A percentile compares a stretch with the other conserved stretches of the same genome.
Evolutionary conservation across 2,329 filamentous ascomycete species (phyloP).

Genomic region (Xylariaceae sp.): DNA sequence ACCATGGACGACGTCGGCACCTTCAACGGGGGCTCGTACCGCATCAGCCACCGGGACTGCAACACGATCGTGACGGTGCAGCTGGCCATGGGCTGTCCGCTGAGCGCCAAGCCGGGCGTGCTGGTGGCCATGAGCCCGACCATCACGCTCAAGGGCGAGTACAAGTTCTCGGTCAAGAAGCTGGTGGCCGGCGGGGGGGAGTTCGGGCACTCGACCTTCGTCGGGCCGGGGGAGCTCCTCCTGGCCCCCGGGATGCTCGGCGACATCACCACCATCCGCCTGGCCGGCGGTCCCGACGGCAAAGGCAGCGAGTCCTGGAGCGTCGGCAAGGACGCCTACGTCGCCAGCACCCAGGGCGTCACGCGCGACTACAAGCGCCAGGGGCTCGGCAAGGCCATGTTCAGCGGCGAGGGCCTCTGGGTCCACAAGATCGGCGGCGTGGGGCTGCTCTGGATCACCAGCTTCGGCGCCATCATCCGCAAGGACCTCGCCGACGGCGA

Average conservation of each 20-base stretch:
- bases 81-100: slow-evolving; percentile 78
- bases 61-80: slow-evolving; percentile 88
- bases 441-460: slow-evolving; percentile 82
- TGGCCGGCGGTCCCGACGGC: no score
- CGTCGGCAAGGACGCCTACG: slow-evolving; percentile 77
- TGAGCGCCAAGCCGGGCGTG: slow-evolving; percentile 72
- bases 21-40: slow-evolving; percentile 92
- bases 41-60: slow-evolving; percentile 84
- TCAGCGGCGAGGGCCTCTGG: slow-evolving; percentile 87
- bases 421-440: slow-evolving; percentile 78
- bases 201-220: slow-evolving; percentile 70
- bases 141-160: slow-evolving; percentile 70
- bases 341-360: slow-evolving; percentile 81
- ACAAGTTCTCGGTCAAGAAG: slow-evolving; percentile 90
- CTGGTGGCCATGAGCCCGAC: slow-evolving; percentile 96
- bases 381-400: slow-evolving; percentile 81
- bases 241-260: slow-evolving; percentile 74
- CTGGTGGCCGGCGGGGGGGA: slow-evolving; percentile 76
- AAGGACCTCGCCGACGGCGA: slow-evolving; percentile 76
- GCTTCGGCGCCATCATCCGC: slow-evolving; percentile 88
- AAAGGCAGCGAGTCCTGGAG: slow-evolving; percentile 73
- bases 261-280: slow-evolving; percentile 73
- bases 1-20: slow-evolving; percentile 82
- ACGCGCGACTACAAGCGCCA: slow-evolving; percentile 83
- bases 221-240: slow-evolving; percentile 83